Evolutionary conservation across 306 rosid genomes (phyloP).

Genomic region (Quercus berberidifolia): DNA sequence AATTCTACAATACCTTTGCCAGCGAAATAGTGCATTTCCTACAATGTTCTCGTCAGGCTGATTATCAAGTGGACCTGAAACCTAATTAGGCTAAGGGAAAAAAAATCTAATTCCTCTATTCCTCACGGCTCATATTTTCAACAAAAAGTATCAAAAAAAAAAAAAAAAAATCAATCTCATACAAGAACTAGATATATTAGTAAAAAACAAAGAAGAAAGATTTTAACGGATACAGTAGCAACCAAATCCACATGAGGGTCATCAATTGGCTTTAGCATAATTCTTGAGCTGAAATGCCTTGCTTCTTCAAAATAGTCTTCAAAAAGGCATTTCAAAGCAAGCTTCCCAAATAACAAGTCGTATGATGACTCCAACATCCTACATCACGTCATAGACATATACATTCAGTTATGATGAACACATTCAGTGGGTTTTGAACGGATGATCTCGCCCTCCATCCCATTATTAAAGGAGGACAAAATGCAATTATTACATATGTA

Average conservation of each 20-base stretch:
- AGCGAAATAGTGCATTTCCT: constrained; percentile 86
- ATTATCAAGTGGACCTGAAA: constrained; percentile 85
- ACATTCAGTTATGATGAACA: neutral
- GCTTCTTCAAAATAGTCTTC: constrained; percentile 77
- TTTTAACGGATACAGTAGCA: constrained; percentile 64
- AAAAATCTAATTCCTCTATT: constrained; percentile 9
- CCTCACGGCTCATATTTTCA: neutral
- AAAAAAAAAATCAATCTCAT: neutral
- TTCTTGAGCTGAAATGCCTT: constrained; percentile 59
- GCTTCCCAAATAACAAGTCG: constrained; percentile 77
- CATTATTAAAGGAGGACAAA: too few species aligned
- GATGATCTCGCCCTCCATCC: too few species aligned
- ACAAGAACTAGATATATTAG: neutral
- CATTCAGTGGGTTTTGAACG: too few species aligned
- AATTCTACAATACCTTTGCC: constrained; percentile 72
- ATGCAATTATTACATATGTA: too few species aligned
- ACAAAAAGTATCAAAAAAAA: neutral
- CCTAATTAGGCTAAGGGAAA: constrained; percentile 46
- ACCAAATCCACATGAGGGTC: constrained; percentile 94
- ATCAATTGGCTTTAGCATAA: constrained; percentile 93
- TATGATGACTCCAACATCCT: constrained; percentile 93
- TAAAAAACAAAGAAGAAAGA: neutral
- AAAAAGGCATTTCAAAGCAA: constrained; percentile 78
- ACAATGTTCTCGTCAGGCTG: constrained; percentile 51
- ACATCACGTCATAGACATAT: constrained; percentile 21